Base-by-base conservation (phyloP, 345 rosid species). In the Raphanus sativus region DNA sequence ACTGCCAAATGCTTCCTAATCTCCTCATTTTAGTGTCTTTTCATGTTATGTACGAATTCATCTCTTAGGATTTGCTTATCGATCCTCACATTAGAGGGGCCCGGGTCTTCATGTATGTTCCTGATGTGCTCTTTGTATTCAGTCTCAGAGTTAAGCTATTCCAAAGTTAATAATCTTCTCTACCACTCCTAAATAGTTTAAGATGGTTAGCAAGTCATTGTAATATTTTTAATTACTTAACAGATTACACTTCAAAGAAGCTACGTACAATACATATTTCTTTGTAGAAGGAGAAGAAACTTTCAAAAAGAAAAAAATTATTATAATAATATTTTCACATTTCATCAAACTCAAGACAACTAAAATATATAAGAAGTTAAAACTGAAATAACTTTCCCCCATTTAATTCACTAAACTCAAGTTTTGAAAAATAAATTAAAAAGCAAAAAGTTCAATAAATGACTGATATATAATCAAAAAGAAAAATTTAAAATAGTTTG, bases 121-220 rank as follows among this genome's bases (percentile, higher is more conserved):
- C 6, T 45, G 54, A 13, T 48, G 55, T 48, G 17, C 8, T 2
- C 2, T 3, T 52, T 52, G 8, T 52, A 52, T 17, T 52, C 58
- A 5, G 25, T 16, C 9, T 52, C 9, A 15, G 9, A 16, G 58
- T 52, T 52, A 15, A 52, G 24, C 65, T 58, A 65, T 65, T 29
- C 17, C 24, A 74, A 36, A 65, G 71, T 52, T 9, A 70, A 73
- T 21, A 60, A 10, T 62, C 32, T 28, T 68, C 13, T 67, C 38
- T 17, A 15, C 13, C 16, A 55, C 11, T 17, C 16, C 8, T 48
- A 68, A 42, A 42, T 11, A 3, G 50, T 40, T 40, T 40, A 33
- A 72, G 28, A 73, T 68, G 70, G 74, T 52, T 56, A 30, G 62
- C 64, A 90, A 95, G 97, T 40, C 29, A 78, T 89, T 77, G 88